A percentile compares a stretch with the other conserved stretches of the same genome.
These are phyloP conservation scores for Mortierella sp. DNA, from an alignment of 371 early-diverging fungal genomes.

Conservation along the genomic window DNA sequence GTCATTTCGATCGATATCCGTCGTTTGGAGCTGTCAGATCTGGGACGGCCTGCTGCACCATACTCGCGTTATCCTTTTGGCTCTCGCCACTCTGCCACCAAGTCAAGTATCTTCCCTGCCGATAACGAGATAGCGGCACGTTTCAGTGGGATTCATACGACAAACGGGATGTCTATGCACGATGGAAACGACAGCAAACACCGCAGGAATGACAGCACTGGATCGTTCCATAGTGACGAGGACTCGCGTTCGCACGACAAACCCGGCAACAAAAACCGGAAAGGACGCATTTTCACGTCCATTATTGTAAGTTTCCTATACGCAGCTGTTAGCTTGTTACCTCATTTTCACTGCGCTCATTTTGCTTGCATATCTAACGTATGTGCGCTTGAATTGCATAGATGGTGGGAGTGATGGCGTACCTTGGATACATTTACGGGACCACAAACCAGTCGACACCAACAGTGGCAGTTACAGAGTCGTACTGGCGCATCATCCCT, in stretches of 20 bases:
- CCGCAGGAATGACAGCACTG: slow-evolving; percentile 25
- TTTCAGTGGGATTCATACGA: background rate
- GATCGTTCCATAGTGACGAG: slow-evolving; percentile 33
- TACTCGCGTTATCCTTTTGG: slow-evolving; percentile 40
- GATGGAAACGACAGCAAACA: slow-evolving; percentile 21
- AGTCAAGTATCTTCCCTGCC: slow-evolving; percentile 3
- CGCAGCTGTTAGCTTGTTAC: background rate
- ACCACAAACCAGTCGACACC: slow-evolving; percentile 35
- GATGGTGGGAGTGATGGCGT: slow-evolving; percentile 56
- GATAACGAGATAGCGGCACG: slow-evolving; percentile 11
- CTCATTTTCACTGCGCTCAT: background rate
- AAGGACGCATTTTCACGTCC: slow-evolving; percentile 55
- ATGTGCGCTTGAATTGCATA: background rate
- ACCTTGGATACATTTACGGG: slow-evolving; percentile 54
- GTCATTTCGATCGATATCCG: slow-evolving; percentile 83
- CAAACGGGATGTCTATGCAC: background rate
- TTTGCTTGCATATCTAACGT: background rate
- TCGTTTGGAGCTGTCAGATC: slow-evolving; percentile 71
- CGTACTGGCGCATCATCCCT: slow-evolving; percentile 44
- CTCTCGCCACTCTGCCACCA: slow-evolving; percentile 30
- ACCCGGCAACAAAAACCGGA: slow-evolving; percentile 20
- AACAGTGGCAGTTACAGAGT: slow-evolving; percentile 15
- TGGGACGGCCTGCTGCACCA: slow-evolving; percentile 29
- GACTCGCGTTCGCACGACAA: slow-evolving; percentile 25
- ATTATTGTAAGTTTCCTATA: slow-evolving; percentile 32